Evolutionary conservation across 2,329 filamentous ascomycete genomes (phyloP), one percentile per base, ranked within the genome.

Genomic region (Cryphonectria naterciae): DNA sequence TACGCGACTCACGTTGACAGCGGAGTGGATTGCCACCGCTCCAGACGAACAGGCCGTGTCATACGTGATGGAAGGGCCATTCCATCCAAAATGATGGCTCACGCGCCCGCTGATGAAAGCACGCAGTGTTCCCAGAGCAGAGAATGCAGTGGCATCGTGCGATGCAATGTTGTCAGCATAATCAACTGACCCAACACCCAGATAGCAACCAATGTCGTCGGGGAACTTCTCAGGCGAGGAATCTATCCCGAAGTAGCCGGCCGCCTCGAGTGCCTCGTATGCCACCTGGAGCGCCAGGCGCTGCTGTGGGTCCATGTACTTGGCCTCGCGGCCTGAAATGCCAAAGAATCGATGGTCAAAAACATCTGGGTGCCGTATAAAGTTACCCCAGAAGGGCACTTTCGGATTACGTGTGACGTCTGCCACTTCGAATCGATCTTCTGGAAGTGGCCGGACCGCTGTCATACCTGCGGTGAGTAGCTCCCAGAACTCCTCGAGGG

Each of bases 21-120:
- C 77, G 7, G 76, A 73, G 54, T 80, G 76, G 3, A 79, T 71
- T 0, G 75, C 81, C 19, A 84, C 82, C 2, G 79, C 76, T 19
- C 80, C 81, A 0, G 76, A 83, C 75, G 63, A 80, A 74, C 65
- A 82, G 2, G 83, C 83, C 1, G 82, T 83, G 65, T 84, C 82
- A 19, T 83, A 71, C 19, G 75, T 80, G 35, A 82, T 77, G 8
- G 77, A 77, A 0, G 84, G 83, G 0, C 83, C 83, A 1, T 77
- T 79, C 74, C 82, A 83, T 0, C 81, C 79, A 63, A 84, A 84
- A 67, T 80, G 77, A 69, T 84, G 82, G 43, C 78, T 81, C 58
- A 85, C 77, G 8, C 78, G 76, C 2, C 78, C 79, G 6, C 75
- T 75, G 2, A 75, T 75, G 54, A 81, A 81, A 1, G 78, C 78